A percentile compares a stretch with the other conserved stretches of the same genome.
These are phyloP conservation scores for Cystofilobasidium macerans DNA, from an alignment of 768 basidiomycete genomes.

Conservation along the genomic window DNA sequence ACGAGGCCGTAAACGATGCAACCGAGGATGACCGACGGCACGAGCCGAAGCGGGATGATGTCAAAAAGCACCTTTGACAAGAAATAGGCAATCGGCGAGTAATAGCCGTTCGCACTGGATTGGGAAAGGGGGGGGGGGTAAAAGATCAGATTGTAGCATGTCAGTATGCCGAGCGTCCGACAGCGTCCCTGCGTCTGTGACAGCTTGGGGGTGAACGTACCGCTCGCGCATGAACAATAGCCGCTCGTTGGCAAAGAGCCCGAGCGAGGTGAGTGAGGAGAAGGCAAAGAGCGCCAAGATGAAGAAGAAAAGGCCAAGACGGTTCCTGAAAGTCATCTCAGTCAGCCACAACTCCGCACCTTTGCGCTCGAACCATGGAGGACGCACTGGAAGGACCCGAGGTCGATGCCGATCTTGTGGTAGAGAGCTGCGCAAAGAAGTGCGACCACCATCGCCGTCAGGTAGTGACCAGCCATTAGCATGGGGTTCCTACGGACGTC, in stretches of 20 bases:
- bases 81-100: constrained; percentile 93
- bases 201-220: constrained; percentile 45
- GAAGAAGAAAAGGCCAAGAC: constrained; percentile 86
- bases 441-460: constrained; percentile 70
- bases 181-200: too few species aligned
- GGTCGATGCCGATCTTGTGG: constrained; percentile 22
- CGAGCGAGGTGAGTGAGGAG: constrained; percentile 85
- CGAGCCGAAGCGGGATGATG: constrained; percentile 82
- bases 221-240: constrained; percentile 97
- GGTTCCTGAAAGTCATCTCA: constrained; percentile 32
- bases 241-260: constrained; percentile 86
- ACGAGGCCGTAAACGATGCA: constrained; percentile 91
- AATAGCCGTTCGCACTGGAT: constrained; percentile 85
- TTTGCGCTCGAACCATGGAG: too few species aligned
- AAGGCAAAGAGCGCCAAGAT: constrained; percentile 93
- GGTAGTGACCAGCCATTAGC: constrained; percentile 78
- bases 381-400: constrained; percentile 26
- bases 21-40: constrained; percentile 90
- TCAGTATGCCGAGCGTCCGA: too few species aligned
- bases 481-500: constrained; percentile 64
- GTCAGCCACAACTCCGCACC: too few species aligned
- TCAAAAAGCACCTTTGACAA: constrained; percentile 95
- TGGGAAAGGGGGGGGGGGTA: background rate
- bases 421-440: constrained; percentile 26
- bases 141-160: background rate